A percentile compares a stretch with the other conserved stretches of the same genome.
phyloP scores from a whole-genome alignment of 306 rosid genomes.

The Elaeagnus macrophylla region DNA sequence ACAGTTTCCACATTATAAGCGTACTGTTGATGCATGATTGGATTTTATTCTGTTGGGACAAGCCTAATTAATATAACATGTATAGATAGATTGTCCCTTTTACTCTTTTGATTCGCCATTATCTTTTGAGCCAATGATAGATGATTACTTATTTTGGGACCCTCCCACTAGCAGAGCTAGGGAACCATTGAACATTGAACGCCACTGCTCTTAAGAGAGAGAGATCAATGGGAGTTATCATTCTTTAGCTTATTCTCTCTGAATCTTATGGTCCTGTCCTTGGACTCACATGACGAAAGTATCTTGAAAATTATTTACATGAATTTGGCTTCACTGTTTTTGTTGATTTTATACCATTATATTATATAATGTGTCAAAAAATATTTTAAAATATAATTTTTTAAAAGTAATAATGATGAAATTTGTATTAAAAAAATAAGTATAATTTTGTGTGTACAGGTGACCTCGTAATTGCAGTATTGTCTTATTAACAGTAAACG shows the following conservation, averaged over 20 bases:
- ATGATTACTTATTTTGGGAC: slow-evolving; percentile 42
- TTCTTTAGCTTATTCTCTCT: slow-evolving; percentile 13
- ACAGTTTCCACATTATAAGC: slow-evolving; percentile 27
- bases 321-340: no score
- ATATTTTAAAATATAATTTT: no score
- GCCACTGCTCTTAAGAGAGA: slow-evolving; percentile 30
- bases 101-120: slow-evolving; percentile 40
- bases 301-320: no score
- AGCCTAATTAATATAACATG: slow-evolving; percentile 9
- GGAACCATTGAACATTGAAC: slow-evolving; percentile 49
- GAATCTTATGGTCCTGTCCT: slow-evolving; percentile 15
- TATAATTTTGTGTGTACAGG: no score
- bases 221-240: slow-evolving; percentile 29
- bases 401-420: no score
- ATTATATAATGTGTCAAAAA: no score
- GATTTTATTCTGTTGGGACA: slow-evolving; percentile 28
- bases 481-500: no score
- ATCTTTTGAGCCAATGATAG: slow-evolving; percentile 38
- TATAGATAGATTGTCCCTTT: slow-evolving; percentile 25
- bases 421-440: no score
- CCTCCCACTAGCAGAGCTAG: slow-evolving; percentile 46
- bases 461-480: no score
- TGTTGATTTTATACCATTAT: no score
- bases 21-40: slow-evolving; percentile 37
- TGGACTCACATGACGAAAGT: no score